Percentiles rank a stretch among this genome's conserved stretches.
Conservation (phyloP, 805 yeast species). For the Candida cerambycidarum region DNA sequence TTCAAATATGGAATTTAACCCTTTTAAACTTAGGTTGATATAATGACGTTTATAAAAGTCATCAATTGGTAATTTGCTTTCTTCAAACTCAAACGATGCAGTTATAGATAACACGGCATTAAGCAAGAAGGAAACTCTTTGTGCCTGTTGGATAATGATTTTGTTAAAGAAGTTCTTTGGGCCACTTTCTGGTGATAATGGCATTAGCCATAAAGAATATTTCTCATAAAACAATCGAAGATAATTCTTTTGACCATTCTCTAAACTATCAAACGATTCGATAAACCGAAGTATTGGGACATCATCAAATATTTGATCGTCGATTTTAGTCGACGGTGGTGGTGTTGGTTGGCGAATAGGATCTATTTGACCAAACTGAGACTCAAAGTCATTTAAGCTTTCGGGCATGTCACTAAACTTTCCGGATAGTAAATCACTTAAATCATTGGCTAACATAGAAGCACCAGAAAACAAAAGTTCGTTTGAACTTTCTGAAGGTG, state of each 20-base stretch:
- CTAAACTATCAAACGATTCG: conserved; percentile 12
- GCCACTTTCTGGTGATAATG: conserved; percentile 17
- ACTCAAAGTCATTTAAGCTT: background rate
- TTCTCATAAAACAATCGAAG: conserved; percentile 18
- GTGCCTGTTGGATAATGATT: conserved; percentile 16
- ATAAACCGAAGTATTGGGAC: conserved; percentile 10
- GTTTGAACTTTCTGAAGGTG: conserved; percentile 4
- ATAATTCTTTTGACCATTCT: conserved; percentile 18
- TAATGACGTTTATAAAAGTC: conserved; percentile 14
- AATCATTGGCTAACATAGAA: conserved; percentile 14
- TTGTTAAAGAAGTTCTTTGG: conserved; percentile 16
- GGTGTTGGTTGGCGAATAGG: conserved; percentile 2
- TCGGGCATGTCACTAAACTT: conserved; percentile 12
- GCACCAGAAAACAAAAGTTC: conserved; percentile 15
- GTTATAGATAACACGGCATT: conserved; percentile 19
- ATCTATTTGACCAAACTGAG: conserved; percentile 2
- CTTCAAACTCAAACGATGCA: conserved; percentile 18
- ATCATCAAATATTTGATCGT: conserved; percentile 12
- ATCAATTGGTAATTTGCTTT: conserved; percentile 11
- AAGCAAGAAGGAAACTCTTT: conserved; percentile 15
- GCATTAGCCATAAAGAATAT: conserved; percentile 19
- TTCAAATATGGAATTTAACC: conserved; percentile 15
- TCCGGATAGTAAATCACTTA: conserved; percentile 12
- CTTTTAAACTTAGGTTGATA: conserved; percentile 14
- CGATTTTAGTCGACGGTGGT: conserved; percentile 5